Conservation (phyloP, 495 filamentous ascomycete species). For the Penicillium longicatenatum region DNA sequence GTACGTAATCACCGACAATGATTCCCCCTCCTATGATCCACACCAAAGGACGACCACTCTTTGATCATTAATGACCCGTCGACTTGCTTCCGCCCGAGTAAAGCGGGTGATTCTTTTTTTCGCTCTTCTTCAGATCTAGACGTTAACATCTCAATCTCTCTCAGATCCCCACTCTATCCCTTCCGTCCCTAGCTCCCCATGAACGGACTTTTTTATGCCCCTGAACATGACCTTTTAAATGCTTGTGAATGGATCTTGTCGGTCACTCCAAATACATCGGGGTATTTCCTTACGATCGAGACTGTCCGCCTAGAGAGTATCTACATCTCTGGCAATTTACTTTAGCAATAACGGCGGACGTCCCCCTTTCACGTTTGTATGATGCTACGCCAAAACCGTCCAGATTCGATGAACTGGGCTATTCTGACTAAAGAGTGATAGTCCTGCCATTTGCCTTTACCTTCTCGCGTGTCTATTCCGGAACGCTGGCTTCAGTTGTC, state of each 20-base stretch:
- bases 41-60: neutral
- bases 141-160: constrained; percentile 21
- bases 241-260: neutral
- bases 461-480: constrained; percentile 1
- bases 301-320: neutral
- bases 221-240: constrained; percentile 8
- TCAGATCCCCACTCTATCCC: constrained; percentile 28
- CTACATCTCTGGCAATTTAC: neutral
- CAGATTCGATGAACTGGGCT: constrained; percentile 11
- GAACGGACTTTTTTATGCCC: constrained; percentile 13
- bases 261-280: neutral
- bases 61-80: neutral
- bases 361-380: constrained; percentile 28
- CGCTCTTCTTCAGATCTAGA: constrained; percentile 1
- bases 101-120: neutral
- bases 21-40: neutral
- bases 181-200: constrained; percentile 25
- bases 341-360: constrained; percentile 6
- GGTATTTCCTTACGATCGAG: constrained; percentile 2
- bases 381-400: constrained; percentile 23
- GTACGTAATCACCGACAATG: constrained; percentile 28
- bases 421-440: constrained; percentile 13
- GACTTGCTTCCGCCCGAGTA: neutral
- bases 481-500: neutral
- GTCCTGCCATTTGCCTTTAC: neutral